phyloP scores from a whole-genome alignment of 2,329 filamentous ascomycete species.

The Knufia petricola region DNA sequence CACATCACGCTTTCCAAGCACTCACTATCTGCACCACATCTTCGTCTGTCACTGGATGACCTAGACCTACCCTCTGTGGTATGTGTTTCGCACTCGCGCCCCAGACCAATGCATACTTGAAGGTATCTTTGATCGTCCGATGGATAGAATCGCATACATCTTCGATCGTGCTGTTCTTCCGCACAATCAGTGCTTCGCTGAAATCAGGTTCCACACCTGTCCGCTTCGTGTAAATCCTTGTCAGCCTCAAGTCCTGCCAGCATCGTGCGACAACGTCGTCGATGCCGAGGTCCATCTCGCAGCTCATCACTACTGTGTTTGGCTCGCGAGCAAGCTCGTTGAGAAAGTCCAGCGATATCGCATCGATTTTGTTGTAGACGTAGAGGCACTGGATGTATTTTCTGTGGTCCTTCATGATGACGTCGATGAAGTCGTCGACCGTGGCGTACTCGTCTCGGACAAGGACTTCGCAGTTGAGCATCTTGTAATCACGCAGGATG shows the following conservation, averaged over 20 bases:
- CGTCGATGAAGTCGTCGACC: slow-evolving; percentile 96
- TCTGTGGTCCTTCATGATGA: slow-evolving; percentile 97
- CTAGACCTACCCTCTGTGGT: slow-evolving; percentile 81
- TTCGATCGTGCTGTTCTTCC: slow-evolving; percentile 79
- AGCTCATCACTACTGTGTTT: slow-evolving; percentile 93
- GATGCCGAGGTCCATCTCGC: slow-evolving; percentile 88
- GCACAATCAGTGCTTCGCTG: slow-evolving; percentile 81
- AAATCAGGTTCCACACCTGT: slow-evolving; percentile 89
- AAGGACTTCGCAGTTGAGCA: slow-evolving; percentile 93
- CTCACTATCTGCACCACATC: slow-evolving; percentile 58
- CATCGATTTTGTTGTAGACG: slow-evolving; percentile 99
- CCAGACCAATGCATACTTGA: slow-evolving; percentile 98
- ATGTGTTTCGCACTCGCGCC: slow-evolving; percentile 91
- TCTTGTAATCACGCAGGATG: slow-evolving; percentile 96
- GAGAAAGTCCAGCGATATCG: slow-evolving; percentile 83
- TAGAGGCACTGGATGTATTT: slow-evolving; percentile 94
- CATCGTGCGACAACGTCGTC: slow-evolving; percentile 88
- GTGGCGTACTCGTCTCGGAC: slow-evolving; percentile 91
- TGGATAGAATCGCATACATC: slow-evolving; percentile 96
- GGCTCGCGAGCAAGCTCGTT: slow-evolving; percentile 87
- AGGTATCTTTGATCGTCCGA: slow-evolving; percentile 88
- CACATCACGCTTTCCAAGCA: slow-evolving; percentile 23
- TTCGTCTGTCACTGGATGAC: slow-evolving; percentile 64
- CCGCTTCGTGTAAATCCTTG: slow-evolving; percentile 91
- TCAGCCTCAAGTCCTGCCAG: slow-evolving; percentile 85